Evolutionary conservation across 192 early-diverging fungal species (phyloP).

Genomic region (Coemansia sp.): DNA sequence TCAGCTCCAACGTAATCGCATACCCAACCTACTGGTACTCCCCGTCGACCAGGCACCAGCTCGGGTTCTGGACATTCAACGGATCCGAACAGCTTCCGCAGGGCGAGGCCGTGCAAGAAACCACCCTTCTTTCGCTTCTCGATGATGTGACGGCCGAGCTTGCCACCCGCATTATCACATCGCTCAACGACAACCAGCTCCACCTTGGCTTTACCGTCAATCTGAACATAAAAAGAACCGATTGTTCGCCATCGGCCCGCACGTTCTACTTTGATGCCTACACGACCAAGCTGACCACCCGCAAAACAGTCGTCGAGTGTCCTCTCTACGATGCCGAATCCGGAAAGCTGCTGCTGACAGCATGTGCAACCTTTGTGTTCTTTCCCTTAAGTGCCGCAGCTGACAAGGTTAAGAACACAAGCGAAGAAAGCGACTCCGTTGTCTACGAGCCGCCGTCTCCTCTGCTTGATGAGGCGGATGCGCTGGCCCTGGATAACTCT

Average conservation of each 20-base stretch:
- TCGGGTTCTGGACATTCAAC: conserved; percentile 30
- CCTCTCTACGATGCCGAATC: conserved; percentile 26
- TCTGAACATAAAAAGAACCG: conserved; percentile 12
- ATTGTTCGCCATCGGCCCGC: background rate
- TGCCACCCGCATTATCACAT: conserved; percentile 7
- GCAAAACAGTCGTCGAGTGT: conserved; percentile 26
- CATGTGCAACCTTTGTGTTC: conserved; percentile 19
- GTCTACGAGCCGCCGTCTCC: background rate
- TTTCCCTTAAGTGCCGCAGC: background rate
- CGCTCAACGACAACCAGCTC: background rate
- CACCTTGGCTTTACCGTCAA: conserved; percentile 37
- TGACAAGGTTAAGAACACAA: background rate
- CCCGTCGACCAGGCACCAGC: background rate
- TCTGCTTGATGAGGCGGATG: conserved; percentile 4
- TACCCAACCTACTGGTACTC: conserved; percentile 20
- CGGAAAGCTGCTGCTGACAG: conserved; percentile 11
- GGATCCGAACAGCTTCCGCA: background rate
- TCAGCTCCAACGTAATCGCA: conserved; percentile 1
- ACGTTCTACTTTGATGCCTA: conserved; percentile 26
- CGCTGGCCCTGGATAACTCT: background rate
- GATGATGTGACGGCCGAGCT: conserved; percentile 38
- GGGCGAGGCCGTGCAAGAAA: conserved; percentile 9
- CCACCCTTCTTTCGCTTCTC: conserved; percentile 21
- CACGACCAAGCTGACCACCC: background rate
- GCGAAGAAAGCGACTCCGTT: background rate